Evolutionary conservation across 176 grass and related monocot species (phyloP), one percentile per base, ranked within the genome.

Genomic region (Olyra latifolia): DNA sequence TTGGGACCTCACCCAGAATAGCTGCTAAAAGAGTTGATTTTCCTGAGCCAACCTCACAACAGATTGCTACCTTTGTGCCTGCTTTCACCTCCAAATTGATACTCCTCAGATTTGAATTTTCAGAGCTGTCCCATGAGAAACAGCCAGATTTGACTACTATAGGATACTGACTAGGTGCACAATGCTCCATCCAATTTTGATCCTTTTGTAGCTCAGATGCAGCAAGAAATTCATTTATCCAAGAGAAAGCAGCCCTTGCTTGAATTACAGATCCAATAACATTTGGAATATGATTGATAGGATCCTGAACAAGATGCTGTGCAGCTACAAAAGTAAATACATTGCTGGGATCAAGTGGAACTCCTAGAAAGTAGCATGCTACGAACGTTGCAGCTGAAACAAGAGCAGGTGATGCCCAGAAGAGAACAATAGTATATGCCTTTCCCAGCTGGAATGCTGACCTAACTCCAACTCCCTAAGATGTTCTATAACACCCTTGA

Each of bases 1-100:
- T 85, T 19, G 76, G 84, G 59, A 93, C 72, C 77, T 93, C 91
- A 59, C 91, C 87, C 29, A 90, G 68, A 90, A 93, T 56, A 81
- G 84, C 87, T 69, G 77, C 87, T 46, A 90, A 63, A 75, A 93
- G 84, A 71, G 84, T 90, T n/a, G 87, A 93, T 79, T 93, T 93
- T 65, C 91, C 91, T 2, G 87, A 93, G 23, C 91, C 91, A 78
- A 93, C 91, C 80, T 93, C 84, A 66, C 87, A 87, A 71, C 91
- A 93, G 29, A 93, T 80, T 62, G 87, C 87, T 62, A 93, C 71
- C 66, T 93, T 93, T 5, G 77, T 72, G 41, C 88, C 77, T 55
- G 63, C 22, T 69, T 85, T 90, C 43, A 93, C 80, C 24, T 75
- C 77, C 58, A 93, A 79, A 85, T 81, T 85, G n/a, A 93, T 74